These are phyloP conservation scores for Cinchona pubescens DNA, from an alignment of 257 asterid species.

Conservation along the genomic window DNA sequence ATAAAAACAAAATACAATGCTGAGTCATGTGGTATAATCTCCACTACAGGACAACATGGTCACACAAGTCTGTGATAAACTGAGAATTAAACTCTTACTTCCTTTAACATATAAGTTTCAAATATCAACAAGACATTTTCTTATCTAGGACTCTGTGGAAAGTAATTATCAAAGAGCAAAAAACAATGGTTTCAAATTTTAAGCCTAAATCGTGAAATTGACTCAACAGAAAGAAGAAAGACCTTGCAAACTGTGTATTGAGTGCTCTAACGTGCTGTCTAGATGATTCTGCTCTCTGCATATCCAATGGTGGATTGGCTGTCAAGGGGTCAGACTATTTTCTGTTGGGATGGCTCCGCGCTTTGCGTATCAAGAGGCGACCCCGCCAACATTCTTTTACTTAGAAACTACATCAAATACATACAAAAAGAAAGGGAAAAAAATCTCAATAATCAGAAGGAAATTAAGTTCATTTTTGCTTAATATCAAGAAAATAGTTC, in stretches of 20 bases:
- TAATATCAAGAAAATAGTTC: not conserved
- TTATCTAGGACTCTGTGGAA: not conserved
- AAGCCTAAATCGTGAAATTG: too few species aligned
- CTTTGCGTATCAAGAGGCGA: slow-evolving; percentile 44
- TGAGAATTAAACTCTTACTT: not conserved
- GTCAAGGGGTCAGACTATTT: slow-evolving; percentile 11
- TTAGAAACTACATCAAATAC: slow-evolving; percentile 43
- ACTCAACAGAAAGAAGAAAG: slow-evolving; percentile 7
- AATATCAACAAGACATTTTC: not conserved
- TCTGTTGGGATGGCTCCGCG: slow-evolving; percentile 49
- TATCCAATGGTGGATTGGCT: slow-evolving; percentile 46
- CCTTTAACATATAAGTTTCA: not conserved
- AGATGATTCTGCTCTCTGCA: slow-evolving; percentile 77
- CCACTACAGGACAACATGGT: not conserved
- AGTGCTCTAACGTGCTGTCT: slow-evolving; percentile 95
- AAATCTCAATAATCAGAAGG: not conserved
- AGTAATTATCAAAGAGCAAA: not conserved
- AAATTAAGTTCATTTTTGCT: not conserved
- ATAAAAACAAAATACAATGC: too few species aligned
- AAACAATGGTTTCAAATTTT: too few species aligned
- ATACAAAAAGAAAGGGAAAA: too few species aligned
- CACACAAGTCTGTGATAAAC: not conserved
- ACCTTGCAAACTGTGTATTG: slow-evolving; percentile 92
- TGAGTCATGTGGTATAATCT: too few species aligned
- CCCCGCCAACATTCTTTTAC: slow-evolving; percentile 59